Evolutionary conservation across 305 asterid species (phyloP).

Genomic region (Fraxinus velutina): DNA sequence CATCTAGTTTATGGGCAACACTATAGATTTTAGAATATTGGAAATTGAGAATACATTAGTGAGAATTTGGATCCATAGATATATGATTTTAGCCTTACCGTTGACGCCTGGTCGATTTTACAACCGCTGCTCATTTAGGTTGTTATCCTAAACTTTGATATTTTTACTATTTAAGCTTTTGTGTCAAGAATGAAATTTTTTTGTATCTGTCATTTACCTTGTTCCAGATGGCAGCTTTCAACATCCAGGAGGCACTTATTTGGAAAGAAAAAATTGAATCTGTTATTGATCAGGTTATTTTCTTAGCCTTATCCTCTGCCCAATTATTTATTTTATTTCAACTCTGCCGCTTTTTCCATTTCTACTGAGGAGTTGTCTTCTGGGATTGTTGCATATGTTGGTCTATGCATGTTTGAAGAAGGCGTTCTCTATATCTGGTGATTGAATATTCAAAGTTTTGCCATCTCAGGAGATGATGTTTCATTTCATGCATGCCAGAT

Average conservation of each 20-base stretch:
- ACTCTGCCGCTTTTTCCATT: not conserved
- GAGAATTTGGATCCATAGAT: not conserved
- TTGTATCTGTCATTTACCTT: slow-evolving; percentile 18
- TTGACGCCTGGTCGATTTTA: not conserved
- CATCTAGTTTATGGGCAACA: not conserved
- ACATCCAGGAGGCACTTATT: slow-evolving; percentile 79
- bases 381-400: not conserved
- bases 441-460: not conserved
- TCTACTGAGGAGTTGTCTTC: not conserved
- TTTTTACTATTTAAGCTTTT: slow-evolving; percentile 8
- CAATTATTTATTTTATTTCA: slow-evolving; percentile 13
- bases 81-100: slow-evolving; percentile 10
- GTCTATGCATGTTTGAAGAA: not conserved
- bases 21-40: not conserved
- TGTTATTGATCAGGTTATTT: slow-evolving; percentile 82
- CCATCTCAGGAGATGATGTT: not conserved
- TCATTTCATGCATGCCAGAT: slow-evolving; percentile 22
- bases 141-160: not conserved
- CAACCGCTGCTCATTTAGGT: not conserved
- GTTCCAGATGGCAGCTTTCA: slow-evolving; percentile 95
- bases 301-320: slow-evolving; percentile 17
- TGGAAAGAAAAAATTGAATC: slow-evolving; percentile 78
- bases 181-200: slow-evolving; percentile 3
- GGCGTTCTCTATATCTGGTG: not conserved
- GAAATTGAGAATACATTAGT: slow-evolving; percentile 14